Base-by-base conservation (phyloP, 805 yeast genomes). In the Hanseniaspora singularis region DNA sequence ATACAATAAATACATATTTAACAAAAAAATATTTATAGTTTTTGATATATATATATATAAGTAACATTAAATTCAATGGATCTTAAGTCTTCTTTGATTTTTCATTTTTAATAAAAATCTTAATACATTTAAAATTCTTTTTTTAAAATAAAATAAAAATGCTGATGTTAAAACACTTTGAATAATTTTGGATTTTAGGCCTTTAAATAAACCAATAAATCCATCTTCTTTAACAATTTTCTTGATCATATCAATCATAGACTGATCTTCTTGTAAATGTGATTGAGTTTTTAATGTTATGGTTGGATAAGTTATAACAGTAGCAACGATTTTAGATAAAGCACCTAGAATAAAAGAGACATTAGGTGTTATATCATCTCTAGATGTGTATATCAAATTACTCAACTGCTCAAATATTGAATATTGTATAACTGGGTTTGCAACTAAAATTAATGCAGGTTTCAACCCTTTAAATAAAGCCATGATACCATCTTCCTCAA, bases 121-220 rank as follows among this genome's bases (percentile, higher is more conserved):
- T 14, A 48, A 26, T 11, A 38, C n/a, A 18, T 42, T 28, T 14
- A 81, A 77, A 53, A 87, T 72, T 62, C 83, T 87, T 63, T 88
- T 96, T 65, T 88, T 88, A 66, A 88, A 86, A 63, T 79, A 83
- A 60, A 88, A 88, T 57, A 88, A 69, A 55, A 88, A 83, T 0
- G 95, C 96, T 2, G 95, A 89, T 33, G 94, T 86, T 49, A 81
- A 61, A 39, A 89, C 86, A 51, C 88, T 77, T 65, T 88, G 97
- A 22, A 79, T 63, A 51, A 89, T 69, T 64, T 88, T 88, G 46
- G 87, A 76, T 46, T 74, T 67, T 51, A 88, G 71, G 1, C 97
- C 97, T 41, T 79, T 77, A 66, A 87, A 88, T 51, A 88, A 75
- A 1, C 87, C 83, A 37, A 84, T 52, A 12, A 48, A 10, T 10